Percentiles rank a stretch among this genome's conserved stretches.
phyloP scores from a whole-genome alignment of 73 alveolate genomes.

The Paramecium caudatum region DNA sequence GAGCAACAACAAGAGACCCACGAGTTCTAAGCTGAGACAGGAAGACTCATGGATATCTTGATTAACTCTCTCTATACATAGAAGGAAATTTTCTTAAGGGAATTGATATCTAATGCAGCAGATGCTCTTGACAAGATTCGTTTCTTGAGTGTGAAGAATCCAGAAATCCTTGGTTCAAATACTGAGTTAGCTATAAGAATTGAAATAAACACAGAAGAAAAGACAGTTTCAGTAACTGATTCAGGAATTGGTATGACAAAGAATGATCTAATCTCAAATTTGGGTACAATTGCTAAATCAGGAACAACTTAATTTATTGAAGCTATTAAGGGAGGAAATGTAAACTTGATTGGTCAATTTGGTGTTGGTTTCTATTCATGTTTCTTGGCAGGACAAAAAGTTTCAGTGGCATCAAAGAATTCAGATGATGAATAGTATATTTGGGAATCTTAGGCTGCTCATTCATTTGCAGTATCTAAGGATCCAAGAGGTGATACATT shows the following conservation, averaged over 20 bases:
- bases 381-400: constrained; percentile 99
- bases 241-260: constrained; percentile 99
- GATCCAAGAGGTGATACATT: constrained; percentile 99
- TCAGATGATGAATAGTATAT: constrained; percentile 98
- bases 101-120: constrained; percentile 98
- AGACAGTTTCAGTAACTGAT: constrained; percentile 96
- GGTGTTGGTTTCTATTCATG: constrained; percentile 99
- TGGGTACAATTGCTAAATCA: constrained; percentile 99
- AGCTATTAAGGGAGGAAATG: constrained; percentile 94
- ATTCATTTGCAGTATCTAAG: constrained; percentile 93
- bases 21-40: constrained; percentile 98
- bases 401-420: constrained; percentile 97
- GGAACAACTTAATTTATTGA: constrained; percentile 99
- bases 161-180: constrained; percentile 88
- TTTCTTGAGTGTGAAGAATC: constrained; percentile 94
- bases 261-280: constrained; percentile 97
- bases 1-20: constrained; percentile 74
- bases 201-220: constrained; percentile 94
- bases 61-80: constrained; percentile 98
- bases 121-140: constrained; percentile 99
- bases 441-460: constrained; percentile 99
- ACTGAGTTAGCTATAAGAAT: constrained; percentile 94
- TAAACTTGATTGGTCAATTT: constrained; percentile 98
- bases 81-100: constrained; percentile 98
- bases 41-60: constrained; percentile 98